Conservation (phyloP, 2,329 filamentous ascomycete species). For the Xylaria sp. region DNA sequence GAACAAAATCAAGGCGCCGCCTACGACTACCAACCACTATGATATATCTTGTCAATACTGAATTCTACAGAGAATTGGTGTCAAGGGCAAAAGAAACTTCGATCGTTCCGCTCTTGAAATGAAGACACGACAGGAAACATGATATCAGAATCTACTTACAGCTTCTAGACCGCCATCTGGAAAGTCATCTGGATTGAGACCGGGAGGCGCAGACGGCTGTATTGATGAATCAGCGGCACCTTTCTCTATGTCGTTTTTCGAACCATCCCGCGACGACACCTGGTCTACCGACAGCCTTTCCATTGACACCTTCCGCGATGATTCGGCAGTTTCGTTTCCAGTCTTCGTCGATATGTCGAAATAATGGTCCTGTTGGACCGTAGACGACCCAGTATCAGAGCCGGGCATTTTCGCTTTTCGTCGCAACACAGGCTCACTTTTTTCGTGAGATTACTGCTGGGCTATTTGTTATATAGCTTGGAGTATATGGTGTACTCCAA, state of each 20-base stretch:
- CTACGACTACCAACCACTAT: slow-evolving; percentile 39
- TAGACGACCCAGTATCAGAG: slow-evolving; percentile 43
- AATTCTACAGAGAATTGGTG: neutral
- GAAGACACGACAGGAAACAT: neutral
- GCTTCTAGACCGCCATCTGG: slow-evolving; percentile 69
- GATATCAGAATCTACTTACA: slow-evolving; percentile 28
- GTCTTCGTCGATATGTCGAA: slow-evolving; percentile 37
- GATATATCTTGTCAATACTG: slow-evolving; percentile 26
- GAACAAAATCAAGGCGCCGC: slow-evolving; percentile 48
- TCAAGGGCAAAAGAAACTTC: neutral
- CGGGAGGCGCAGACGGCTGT: slow-evolving; percentile 44
- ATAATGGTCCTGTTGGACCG: slow-evolving; percentile 34
- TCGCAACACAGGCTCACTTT: neutral
- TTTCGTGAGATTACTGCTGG: neutral
- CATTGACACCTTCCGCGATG: slow-evolving; percentile 36
- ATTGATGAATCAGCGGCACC: slow-evolving; percentile 27
- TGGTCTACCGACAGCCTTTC: slow-evolving; percentile 46
- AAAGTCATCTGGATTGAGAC: slow-evolving; percentile 61
- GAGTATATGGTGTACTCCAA: neutral
- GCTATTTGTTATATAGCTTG: neutral
- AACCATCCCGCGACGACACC: slow-evolving; percentile 44
- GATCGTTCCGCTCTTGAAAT: neutral
- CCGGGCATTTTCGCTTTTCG: slow-evolving; percentile 31
- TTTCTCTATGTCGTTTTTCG: slow-evolving; percentile 50
- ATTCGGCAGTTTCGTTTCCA: slow-evolving; percentile 32